Conservation (phyloP, 768 basidiomycete genomes). For the Pleurotus tuber-regium region DNA sequence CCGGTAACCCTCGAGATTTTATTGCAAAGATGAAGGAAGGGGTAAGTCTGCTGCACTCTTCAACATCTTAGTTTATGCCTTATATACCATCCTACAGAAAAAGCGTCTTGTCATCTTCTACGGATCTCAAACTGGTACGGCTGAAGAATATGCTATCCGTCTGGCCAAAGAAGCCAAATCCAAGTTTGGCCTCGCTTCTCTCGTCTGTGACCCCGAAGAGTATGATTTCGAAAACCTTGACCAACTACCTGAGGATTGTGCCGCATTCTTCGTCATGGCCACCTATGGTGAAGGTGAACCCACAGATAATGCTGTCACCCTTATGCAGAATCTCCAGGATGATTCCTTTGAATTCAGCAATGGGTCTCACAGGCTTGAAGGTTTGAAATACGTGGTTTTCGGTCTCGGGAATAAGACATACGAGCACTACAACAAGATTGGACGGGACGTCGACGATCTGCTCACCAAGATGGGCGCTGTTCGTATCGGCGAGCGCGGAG, state of each 20-base stretch:
- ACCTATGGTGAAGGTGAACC: constrained; percentile 99
- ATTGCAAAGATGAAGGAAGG: constrained; percentile 91
- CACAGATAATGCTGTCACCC: constrained; percentile 93
- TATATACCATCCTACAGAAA: constrained; percentile 53
- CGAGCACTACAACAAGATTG: constrained; percentile 94
- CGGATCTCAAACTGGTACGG: constrained; percentile 97
- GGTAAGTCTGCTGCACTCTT: constrained; percentile 46
- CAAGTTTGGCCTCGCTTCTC: constrained; percentile 91
- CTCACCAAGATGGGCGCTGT: constrained; percentile 78
- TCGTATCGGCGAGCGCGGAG: constrained; percentile 86
- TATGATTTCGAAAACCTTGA: constrained; percentile 98
- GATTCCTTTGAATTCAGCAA: constrained; percentile 84
- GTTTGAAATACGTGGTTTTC: constrained; percentile 94
- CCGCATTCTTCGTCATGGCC: constrained; percentile 93
- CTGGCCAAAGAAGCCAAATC: constrained; percentile 97
- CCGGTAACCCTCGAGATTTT: constrained; percentile 91
- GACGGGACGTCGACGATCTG: constrained; percentile 70
- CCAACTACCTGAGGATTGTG: constrained; percentile 80
- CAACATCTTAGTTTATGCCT: constrained; percentile 9
- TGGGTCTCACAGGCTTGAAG: constrained; percentile 70
- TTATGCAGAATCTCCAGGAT: constrained; percentile 91
- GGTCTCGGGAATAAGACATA: constrained; percentile 92
- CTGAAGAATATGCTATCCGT: constrained; percentile 97
- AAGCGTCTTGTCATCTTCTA: constrained; percentile 97
- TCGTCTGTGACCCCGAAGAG: constrained; percentile 98